These are phyloP conservation scores for Apiosordaria backusii DNA, from an alignment of 495 filamentous ascomycete species.

Conservation along the genomic window DNA sequence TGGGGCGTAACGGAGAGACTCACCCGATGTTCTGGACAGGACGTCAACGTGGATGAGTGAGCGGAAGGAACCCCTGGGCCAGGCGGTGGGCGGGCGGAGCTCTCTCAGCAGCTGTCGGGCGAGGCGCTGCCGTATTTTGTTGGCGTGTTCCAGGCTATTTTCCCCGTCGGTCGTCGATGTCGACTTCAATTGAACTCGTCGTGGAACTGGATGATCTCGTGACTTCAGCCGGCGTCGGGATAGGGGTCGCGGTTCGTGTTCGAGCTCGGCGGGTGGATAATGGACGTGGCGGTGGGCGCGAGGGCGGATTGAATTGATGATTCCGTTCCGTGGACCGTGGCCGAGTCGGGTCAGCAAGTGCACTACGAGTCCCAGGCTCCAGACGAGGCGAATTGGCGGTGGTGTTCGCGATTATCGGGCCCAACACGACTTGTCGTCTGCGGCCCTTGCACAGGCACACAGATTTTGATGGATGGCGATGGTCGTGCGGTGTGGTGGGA, in stretches of 20 bases:
- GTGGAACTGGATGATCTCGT: too few relatives aligned
- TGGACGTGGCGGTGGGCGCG: neutral
- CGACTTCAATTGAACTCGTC: too few relatives aligned
- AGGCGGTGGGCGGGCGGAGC: neutral
- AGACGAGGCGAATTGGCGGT: neutral
- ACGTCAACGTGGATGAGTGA: neutral
- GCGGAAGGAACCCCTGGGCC: neutral
- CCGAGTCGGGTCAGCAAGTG: neutral
- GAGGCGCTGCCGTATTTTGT: neutral
- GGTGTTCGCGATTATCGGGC: constrained; percentile 14
- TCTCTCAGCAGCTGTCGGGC: neutral
- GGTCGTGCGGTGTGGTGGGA: constrained; percentile 26
- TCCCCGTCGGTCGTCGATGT: neutral
- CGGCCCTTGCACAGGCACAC: constrained; percentile 28
- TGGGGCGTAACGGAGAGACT: neutral
- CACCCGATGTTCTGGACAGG: neutral
- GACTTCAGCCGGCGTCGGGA: neutral
- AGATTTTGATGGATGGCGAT: constrained; percentile 28
- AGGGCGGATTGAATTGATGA: neutral
- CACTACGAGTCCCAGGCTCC: neutral
- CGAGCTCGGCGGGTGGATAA: neutral
- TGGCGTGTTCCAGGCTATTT: neutral
- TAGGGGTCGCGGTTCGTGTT: neutral
- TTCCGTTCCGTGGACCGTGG: neutral
- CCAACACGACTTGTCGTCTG: constrained; percentile 30